Percentiles rank a stretch among this genome's conserved stretches.
phyloP scores from a whole-genome alignment of 441 rosid genomes.

The Eruca vesicaria region DNA sequence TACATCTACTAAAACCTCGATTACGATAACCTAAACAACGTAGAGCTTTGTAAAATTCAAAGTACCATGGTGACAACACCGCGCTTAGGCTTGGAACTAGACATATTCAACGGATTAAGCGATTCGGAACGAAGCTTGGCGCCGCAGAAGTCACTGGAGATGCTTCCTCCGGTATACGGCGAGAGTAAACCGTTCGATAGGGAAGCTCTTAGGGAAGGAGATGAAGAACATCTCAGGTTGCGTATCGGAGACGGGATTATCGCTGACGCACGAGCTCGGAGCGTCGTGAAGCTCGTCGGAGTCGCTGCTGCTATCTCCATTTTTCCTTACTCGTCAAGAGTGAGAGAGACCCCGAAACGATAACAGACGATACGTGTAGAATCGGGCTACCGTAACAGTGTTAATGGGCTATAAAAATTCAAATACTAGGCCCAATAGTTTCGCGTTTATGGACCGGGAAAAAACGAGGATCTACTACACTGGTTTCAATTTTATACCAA shows the following conservation, averaged over 20 bases:
- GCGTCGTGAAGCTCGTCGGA: constrained; percentile 45
- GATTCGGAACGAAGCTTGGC: constrained; percentile 46
- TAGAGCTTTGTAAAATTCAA: background rate
- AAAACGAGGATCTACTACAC: too few species aligned
- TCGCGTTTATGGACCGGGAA: background rate
- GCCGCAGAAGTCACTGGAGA: constrained; percentile 54
- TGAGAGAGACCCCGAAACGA: constrained; percentile 30
- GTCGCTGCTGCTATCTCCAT: constrained; percentile 67
- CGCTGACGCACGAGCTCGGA: constrained; percentile 43
- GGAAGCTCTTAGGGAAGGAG: constrained; percentile 41
- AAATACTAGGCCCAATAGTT: constrained; percentile 13
- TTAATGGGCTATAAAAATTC: background rate
- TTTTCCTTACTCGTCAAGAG: constrained; percentile 23
- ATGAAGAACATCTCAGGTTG: constrained; percentile 20
- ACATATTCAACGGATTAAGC: constrained; percentile 48
- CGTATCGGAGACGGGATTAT: constrained; percentile 35
- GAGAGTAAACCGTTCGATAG: constrained; percentile 53
- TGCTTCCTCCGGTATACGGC: constrained; percentile 45
- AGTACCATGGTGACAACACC: constrained; percentile 69
- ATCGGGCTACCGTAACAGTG: background rate
- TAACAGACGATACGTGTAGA: constrained; percentile 19
- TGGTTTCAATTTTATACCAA: too few species aligned
- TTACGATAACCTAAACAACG: background rate
- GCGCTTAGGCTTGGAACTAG: constrained; percentile 60
- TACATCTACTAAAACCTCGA: background rate